Conservation (phyloP, 2,329 filamentous ascomycete genomes). For the Talaromyces sp. region DNA sequence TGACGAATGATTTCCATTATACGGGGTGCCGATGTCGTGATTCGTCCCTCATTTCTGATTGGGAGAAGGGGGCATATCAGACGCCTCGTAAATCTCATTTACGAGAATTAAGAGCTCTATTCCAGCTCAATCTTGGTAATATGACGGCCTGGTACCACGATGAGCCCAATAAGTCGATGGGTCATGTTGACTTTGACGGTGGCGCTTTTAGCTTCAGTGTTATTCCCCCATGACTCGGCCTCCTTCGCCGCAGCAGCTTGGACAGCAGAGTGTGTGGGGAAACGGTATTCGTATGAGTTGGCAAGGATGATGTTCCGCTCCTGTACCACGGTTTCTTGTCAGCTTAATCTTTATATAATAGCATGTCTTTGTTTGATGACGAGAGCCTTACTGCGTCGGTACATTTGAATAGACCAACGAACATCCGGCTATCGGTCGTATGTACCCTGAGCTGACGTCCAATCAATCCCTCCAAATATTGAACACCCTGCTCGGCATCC, state of each 20-base stretch:
- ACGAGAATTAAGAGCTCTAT: slow-evolving; percentile 45
- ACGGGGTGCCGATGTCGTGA: slow-evolving; percentile 8
- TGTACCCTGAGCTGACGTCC: slow-evolving; percentile 79
- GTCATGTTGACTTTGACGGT: slow-evolving; percentile 70
- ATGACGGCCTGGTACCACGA: slow-evolving; percentile 85
- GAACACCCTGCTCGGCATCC: slow-evolving; percentile 39
- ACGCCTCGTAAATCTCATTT: slow-evolving; percentile 12
- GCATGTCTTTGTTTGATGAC: background rate
- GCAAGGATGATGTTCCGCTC: slow-evolving; percentile 86
- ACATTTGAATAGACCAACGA: slow-evolving; percentile 89
- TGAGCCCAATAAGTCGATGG: slow-evolving; percentile 82
- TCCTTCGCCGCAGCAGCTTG: slow-evolving; percentile 42
- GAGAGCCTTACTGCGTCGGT: slow-evolving; percentile 74
- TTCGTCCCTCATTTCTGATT: slow-evolving; percentile 14
- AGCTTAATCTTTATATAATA: background rate
- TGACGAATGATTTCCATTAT: background rate
- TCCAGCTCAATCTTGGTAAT: slow-evolving; percentile 89
- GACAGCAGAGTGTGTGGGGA: slow-evolving; percentile 61
- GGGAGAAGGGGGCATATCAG: slow-evolving; percentile 5
- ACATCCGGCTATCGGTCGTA: slow-evolving; percentile 82
- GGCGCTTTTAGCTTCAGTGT: slow-evolving; percentile 17
- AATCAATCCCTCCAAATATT: slow-evolving; percentile 62
- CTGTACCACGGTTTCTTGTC: slow-evolving; percentile 49
- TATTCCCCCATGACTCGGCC: slow-evolving; percentile 24
- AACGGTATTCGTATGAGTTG: slow-evolving; percentile 85